Base-by-base conservation (phyloP, 2,329 filamentous ascomycete species). In the Cladosporium halotolerans region DNA sequence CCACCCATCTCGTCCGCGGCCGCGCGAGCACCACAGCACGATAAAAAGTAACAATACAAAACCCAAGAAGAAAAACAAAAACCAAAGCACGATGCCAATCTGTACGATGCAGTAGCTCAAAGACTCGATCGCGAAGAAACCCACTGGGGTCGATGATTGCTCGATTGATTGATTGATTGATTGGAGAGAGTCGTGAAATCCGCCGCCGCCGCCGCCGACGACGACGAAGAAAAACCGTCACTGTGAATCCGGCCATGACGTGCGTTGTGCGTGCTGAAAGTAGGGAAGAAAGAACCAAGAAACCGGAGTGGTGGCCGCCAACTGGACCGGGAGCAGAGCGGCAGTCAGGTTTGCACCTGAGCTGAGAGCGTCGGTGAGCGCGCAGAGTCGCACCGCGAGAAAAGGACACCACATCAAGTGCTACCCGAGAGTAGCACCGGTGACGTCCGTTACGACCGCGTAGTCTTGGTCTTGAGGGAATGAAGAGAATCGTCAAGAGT, bases 401-500 rank as follows among this genome's bases (percentile, higher is more conserved):
- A 23, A 19, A 16, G 14, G 8, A 28, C 39, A 42, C 47, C 14
- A 43, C 28, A 50, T n/a, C 16, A 39, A 41, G 39, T 43, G 31
- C 34, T 16, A 50, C 47, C 47, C 47, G 47, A 50, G 32, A 43
- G 31, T 43, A 40, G 13, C 38, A 23, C 47, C 47, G 47, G 40
- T 16, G 28, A 18, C 11, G 8, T 23, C 19, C 18, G 39, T 28
- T 1, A 28, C 7, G 23, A 28, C 23, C 23, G 9, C 14, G 19
- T 8, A 9, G 6, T 36, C 34, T 36, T n/a, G 34, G 36, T 39
- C 8, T 14, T 14, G 16, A 9, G 42, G 28, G 28, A 53, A 45
- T 42, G 48, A 53, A 53, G 39, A 50, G 28, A 16, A 3, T 14
- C 36, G 44, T 55, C 52, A 58, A 16, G 49, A 44, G 36, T 59